Conservation (phyloP, 1,139 yeast species). For the Dujonia santamariae region DNA sequence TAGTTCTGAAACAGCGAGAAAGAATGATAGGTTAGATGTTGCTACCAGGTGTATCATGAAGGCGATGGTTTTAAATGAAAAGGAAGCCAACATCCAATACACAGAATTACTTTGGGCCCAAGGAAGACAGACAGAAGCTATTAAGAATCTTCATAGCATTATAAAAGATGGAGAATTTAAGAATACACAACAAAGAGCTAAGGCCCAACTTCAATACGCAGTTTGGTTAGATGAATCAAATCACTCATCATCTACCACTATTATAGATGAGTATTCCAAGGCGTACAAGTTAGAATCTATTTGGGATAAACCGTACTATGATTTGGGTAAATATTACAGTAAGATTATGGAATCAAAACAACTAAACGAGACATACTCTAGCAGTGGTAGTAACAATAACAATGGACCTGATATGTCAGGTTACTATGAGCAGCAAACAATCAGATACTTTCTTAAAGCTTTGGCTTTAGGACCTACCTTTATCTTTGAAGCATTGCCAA, state of each 20-base stretch:
- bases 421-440: slow-evolving; percentile 61
- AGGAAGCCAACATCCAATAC: slow-evolving; percentile 70
- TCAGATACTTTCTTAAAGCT: slow-evolving; percentile 63
- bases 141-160: slow-evolving; percentile 57
- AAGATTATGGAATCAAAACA: slow-evolving; percentile 57
- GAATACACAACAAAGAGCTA: slow-evolving; percentile 31
- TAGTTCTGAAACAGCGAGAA: slow-evolving; percentile 66
- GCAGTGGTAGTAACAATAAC: slow-evolving; percentile 38
- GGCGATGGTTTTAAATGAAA: slow-evolving; percentile 52
- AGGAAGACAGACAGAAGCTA: slow-evolving; percentile 85
- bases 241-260: slow-evolving; percentile 74
- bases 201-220: slow-evolving; percentile 72
- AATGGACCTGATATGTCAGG: slow-evolving; percentile 56
- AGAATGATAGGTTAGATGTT: slow-evolving; percentile 65
- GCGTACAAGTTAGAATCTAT: slow-evolving; percentile 55
- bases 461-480: slow-evolving; percentile 67
- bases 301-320: slow-evolving; percentile 82
- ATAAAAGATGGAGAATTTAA: slow-evolving; percentile 17
- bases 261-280: slow-evolving; percentile 64
- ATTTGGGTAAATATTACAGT: slow-evolving; percentile 75
- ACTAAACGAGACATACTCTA: slow-evolving; percentile 23
- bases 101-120: slow-evolving; percentile 87
- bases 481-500: slow-evolving; percentile 84
- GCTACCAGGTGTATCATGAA: slow-evolving; percentile 72
- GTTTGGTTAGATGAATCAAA: slow-evolving; percentile 89